Evolutionary conservation across 1,284 basidiomycete genomes (phyloP), one percentile per base, ranked within the genome.

Genomic region (Vanrija pseudolonga): DNA sequence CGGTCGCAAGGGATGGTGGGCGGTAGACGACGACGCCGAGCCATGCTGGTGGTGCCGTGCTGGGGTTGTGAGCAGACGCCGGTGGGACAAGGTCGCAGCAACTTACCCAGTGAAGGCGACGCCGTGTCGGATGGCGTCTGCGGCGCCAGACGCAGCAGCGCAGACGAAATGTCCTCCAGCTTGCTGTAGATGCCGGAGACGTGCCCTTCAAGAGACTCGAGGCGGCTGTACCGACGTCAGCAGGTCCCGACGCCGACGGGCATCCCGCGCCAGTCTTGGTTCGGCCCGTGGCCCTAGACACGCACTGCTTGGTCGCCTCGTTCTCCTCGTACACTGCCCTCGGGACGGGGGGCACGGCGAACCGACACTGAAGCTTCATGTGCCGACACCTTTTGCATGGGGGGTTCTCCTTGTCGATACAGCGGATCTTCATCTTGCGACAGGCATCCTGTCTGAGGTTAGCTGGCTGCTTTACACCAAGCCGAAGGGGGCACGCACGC

Each of bases 341-440:
- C n/a, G 39, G 47, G 14, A 49, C 40, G 1, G 39, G 39, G 6
- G 47, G 20, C 24, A 41, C 28, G 5, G 47, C 24, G 37, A 55
- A 58, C 24, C 50, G 47, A 37, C 56, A 54, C 4, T 48, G 43
- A 20, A 57, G 43, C n/a, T 47, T 57, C 54, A 55, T 50, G 19
- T 43, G 32, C 26, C 53, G 41, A 22, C 62, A 64, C 2, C 62
- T 47, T 22, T 60, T 55, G 43, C 62, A 64, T 12, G 62, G 62
- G 24, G 90, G 90, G 63, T 88, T 89, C 73, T 93, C 90, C 43
- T 90, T 90, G 6, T 89, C 71, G 26, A 75, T 74, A 50, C 76
- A 78, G 43, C 71, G 67, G 89, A 79, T 92, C 88, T 77, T 72
- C 66, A 70, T 69, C 46, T 69, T 54, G 50, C 71, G 69, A 45